Base-by-base conservation (phyloP, 1,284 basidiomycete species). In the Tylopilus microsporus region DNA sequence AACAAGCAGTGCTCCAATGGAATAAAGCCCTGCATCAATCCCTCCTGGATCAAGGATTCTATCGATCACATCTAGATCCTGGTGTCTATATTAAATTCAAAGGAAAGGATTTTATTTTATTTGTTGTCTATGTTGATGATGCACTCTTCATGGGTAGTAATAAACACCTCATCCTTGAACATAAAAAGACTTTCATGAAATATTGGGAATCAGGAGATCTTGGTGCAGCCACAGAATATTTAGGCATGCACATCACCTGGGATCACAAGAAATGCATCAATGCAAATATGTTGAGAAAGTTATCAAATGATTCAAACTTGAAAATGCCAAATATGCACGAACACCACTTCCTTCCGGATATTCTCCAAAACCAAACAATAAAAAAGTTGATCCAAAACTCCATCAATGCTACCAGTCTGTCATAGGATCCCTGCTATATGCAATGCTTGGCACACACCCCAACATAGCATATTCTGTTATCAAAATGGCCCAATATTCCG, bases 351-450 rank as follows among this genome's bases (percentile, higher is more conserved):
- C 41, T 42, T 7, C 1, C 0, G 42, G 37, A 2, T 60, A 59
- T n/a, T 30, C 52, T 3, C 42, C 49, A 5, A 2, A 18, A 0
- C 1, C 10, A 4, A 1, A 59, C 7, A 10, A 30, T 21, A n/a
- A 13, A 0, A 10, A 48, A 1, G 30, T 25, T 25, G 25, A 60
- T 12, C 43, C 18, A 9, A 16, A 34, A 32, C 4, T 60, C 0
- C 1, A 11, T 10, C 13, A 30, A 1, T 2, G 5, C 4, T 60
- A 45, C 1, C 43, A 59, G n/a, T 34, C 15, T 3, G 15, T 62
- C 1, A 62, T 62, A 3, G 11, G 52, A n/a, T 58, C 51, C 2
- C 13, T 62, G 1, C 15, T 62, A 0, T 62, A 62, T 3, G 2
- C 60, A 0, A 53, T 32, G 7, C 43, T 61, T 8, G 47, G 42